These are phyloP conservation scores for Termitomyces sp. DNA, from an alignment of 768 basidiomycete species.

Conservation along the genomic window DNA sequence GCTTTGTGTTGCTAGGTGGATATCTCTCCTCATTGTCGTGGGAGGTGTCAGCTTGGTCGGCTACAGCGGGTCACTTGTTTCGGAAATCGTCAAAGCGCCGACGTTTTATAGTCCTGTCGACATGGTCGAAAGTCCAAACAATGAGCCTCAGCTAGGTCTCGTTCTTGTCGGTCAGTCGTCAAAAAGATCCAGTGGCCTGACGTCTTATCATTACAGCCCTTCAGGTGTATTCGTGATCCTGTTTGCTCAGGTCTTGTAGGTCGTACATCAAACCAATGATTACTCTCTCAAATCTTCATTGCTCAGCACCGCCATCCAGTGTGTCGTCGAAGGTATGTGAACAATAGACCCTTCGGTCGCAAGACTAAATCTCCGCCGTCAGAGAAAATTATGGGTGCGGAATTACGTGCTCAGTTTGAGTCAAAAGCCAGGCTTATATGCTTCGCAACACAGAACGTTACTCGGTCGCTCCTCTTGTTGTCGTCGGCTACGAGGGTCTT, in stretches of 20 bases:
- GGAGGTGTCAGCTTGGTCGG: constrained; percentile 81
- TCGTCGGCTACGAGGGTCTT: constrained; percentile 92
- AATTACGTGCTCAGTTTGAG: not conserved
- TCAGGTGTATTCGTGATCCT: constrained; percentile 85
- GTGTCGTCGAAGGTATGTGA: constrained; percentile 72
- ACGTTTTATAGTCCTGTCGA: constrained; percentile 24
- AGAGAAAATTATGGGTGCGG: constrained; percentile 84
- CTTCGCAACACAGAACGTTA: constrained; percentile 46
- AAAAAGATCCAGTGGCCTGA: constrained; percentile 12
- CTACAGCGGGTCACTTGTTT: constrained; percentile 82
- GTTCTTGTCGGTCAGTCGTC: constrained; percentile 63
- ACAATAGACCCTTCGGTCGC: constrained; percentile 11
- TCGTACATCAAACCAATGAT: constrained; percentile 10
- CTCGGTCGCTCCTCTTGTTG: constrained; percentile 81
- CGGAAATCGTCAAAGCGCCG: constrained; percentile 58
- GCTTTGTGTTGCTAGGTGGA: constrained; percentile 56
- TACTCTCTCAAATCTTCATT: not conserved
- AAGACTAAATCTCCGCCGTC: not conserved
- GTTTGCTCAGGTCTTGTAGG: constrained; percentile 93
- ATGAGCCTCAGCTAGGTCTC: constrained; percentile 57
- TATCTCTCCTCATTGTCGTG: constrained; percentile 86
- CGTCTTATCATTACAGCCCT: constrained; percentile 6
- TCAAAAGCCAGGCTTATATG: not conserved
- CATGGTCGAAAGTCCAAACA: constrained; percentile 28
- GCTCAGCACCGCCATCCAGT: constrained; percentile 80